Evolutionary conservation across 2,329 filamentous ascomycete species (phyloP).

Genomic region (Colletotrichum somersetense): DNA sequence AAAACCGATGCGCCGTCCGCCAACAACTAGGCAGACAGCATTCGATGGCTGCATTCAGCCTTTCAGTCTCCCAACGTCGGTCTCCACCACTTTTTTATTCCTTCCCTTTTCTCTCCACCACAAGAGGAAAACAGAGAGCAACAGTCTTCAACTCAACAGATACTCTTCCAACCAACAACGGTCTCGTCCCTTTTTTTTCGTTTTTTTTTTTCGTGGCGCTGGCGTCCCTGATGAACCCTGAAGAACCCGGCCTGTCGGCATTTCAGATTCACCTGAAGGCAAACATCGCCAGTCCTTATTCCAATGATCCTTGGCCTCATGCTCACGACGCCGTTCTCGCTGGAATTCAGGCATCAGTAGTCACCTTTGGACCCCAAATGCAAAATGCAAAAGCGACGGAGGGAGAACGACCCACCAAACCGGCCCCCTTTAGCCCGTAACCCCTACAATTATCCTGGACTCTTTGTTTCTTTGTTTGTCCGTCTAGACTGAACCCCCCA

Average conservation of each 20-base stretch:
- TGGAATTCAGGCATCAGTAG: neutral
- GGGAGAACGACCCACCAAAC: neutral
- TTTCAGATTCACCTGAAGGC: neutral
- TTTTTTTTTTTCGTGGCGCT: neutral
- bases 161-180: neutral
- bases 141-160: neutral
- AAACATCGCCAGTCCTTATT: neutral
- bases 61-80: neutral
- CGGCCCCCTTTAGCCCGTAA: neutral
- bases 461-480: neutral
- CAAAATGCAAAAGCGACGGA: slow-evolving; percentile 5
- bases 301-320: neutral
- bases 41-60: no score
- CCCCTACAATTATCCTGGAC: neutral
- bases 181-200: neutral
- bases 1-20: neutral
- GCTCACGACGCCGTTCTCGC: neutral
- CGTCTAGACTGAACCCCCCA: neutral
- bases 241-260: neutral
- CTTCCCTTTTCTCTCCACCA: neutral
- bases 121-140: neutral
- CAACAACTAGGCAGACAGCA: neutral
- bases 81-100: neutral
- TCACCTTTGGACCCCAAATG: slow-evolving; percentile 10
- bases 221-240: neutral